A percentile compares a stretch with the other conserved stretches of the same genome.
Conservation (phyloP, 306 rosid genomes). For the Ceratonia siliqua region DNA sequence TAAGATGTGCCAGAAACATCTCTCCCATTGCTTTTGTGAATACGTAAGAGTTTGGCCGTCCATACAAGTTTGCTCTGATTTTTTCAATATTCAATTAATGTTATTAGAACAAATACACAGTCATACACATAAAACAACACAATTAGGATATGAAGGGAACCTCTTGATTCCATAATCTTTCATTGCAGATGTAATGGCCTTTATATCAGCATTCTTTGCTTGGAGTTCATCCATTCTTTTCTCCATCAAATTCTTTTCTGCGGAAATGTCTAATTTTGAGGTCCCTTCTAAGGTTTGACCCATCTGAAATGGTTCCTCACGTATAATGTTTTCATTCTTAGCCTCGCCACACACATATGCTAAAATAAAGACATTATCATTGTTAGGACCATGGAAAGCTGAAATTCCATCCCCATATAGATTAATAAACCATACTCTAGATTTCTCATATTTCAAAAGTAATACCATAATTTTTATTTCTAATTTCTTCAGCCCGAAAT, state of each 20-base stretch:
- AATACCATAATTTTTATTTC: no score
- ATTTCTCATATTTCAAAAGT: no score
- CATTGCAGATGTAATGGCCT: constrained; percentile 29
- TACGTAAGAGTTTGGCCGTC: constrained; percentile 54
- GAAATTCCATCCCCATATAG: background rate
- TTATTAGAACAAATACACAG: no score
- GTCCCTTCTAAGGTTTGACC: constrained; percentile 2
- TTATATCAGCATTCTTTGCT: background rate
- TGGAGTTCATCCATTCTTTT: constrained; percentile 24
- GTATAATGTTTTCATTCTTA: background rate
- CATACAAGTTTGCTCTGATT: constrained; percentile 43
- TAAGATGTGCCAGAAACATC: constrained; percentile 28
- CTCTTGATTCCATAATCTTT: constrained; percentile 40
- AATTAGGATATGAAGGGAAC: background rate
- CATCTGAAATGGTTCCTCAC: constrained; percentile 34
- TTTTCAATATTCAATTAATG: no score
- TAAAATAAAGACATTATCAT: background rate
- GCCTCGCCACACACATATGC: constrained; percentile 52
- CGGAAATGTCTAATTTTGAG: constrained; percentile 32
- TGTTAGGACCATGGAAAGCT: background rate
- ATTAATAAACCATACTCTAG: no score
- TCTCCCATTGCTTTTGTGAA: constrained; percentile 60
- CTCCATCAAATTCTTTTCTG: constrained; percentile 35
- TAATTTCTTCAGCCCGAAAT: no score
- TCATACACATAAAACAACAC: background rate